Conservation (phyloP, 345 rosid genomes). For the Eucalyptus cladocalyx region DNA sequence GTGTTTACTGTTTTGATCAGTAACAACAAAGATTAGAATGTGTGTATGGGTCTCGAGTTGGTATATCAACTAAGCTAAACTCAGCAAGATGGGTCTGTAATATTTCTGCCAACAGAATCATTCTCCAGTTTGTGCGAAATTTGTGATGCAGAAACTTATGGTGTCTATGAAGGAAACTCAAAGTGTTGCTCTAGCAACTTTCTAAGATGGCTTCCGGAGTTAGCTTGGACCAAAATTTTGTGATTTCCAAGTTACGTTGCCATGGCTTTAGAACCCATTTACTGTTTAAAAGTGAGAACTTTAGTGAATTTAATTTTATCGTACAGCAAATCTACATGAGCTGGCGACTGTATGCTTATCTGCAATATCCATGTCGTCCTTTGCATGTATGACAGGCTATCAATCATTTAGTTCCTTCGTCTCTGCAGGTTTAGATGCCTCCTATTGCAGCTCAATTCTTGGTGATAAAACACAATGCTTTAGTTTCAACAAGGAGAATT, state of each 20-base stretch:
- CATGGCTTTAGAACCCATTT: background rate
- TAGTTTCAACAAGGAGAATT: background rate
- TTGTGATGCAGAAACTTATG: background rate
- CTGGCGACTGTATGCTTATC: background rate
- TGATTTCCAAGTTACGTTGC: background rate
- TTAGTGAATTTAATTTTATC: background rate
- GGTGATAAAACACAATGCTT: background rate
- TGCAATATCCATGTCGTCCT: background rate
- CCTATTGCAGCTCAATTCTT: background rate
- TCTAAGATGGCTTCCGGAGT: background rate
- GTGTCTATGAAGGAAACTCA: background rate
- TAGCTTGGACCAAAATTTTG: background rate
- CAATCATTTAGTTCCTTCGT: background rate
- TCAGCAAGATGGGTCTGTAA: background rate
- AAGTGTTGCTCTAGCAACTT: background rate
- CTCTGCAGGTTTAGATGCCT: conserved; percentile 1
- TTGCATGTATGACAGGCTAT: background rate
- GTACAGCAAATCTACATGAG: background rate
- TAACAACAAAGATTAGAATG: too few relatives aligned
- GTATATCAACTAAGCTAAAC: background rate
- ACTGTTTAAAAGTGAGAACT: background rate
- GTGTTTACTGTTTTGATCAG: too few relatives aligned
- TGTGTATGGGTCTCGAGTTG: background rate
- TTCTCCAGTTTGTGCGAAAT: background rate
- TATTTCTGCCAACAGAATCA: background rate